Evolutionary conservation across 1,139 yeast genomes (phyloP), one percentile per base, ranked within the genome.

Genomic region (Kurtzmaniella quercitrusa): DNA sequence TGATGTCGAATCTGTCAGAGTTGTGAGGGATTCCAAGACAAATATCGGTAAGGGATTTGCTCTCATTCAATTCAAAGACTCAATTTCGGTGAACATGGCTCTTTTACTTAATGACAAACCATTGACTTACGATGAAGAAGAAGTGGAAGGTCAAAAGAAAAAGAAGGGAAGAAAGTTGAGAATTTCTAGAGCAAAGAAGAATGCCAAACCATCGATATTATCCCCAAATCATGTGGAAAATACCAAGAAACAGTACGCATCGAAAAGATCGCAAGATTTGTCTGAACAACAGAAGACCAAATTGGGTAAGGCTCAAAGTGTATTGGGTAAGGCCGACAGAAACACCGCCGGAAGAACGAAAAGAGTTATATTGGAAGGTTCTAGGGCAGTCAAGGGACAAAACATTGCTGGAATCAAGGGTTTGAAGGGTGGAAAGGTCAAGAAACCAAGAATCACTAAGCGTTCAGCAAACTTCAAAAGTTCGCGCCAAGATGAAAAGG

Each of bases 1-100:
- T 36, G 78, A 71, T 45, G 84, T 94, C 42, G 96, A 89, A 60
- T 84, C 88, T 49, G 97, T 91, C 20, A 79, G 99, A 60, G 76
- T 94, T 42, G 79, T 94, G 30, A 81, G 99, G 58, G 98, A 94
- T 61, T 68, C 95, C 16, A 88, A 88, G 65, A 93, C 98, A 22
- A 93, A 94, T 56, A 72, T 93, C 49, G 99, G 98, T 52, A 94
- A 93, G 66, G 99, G 99, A 3, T 91, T 94, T 68, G 98, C 96
- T 4, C 87, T 89, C 61, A 89, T 94, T 28, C 98, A 93, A 64
- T 94, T 91, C 67, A 78, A 74, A 49, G 96, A 91, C 62, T 68
- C 91, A 20, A 77, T 84, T 46, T 74, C 84, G 33, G 96, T 94
- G 12, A 82, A 84, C 50, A 86, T 87, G 58, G 97, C 97, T 0